Conservation (phyloP, 2,329 filamentous ascomycete genomes). For the Neocatenulostroma microsporum region DNA sequence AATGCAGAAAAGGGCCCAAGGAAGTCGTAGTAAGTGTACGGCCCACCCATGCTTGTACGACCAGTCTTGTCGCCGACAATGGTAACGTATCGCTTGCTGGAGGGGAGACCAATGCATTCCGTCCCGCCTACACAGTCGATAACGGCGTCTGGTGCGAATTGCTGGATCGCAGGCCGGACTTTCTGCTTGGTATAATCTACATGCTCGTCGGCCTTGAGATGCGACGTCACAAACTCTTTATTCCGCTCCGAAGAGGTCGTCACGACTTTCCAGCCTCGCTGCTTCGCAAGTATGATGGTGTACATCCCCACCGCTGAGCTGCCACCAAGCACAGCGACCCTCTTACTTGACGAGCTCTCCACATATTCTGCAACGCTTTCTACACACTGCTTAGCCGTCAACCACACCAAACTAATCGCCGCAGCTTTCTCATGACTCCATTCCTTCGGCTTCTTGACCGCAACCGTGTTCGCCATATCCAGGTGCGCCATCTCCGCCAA, state of each 20-base stretch:
- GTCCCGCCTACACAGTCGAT: conserved; percentile 53
- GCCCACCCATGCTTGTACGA: conserved; percentile 27
- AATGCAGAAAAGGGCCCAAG: conserved; percentile 12
- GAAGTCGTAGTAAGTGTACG: conserved; percentile 25
- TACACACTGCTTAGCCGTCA: conserved; percentile 27
- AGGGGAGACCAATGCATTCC: conserved; percentile 29
- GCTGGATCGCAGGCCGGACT: conserved; percentile 43
- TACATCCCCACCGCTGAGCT: conserved; percentile 28
- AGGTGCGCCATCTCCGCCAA: conserved; percentile 25
- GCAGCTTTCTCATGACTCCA: conserved; percentile 28
- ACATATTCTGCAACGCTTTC: conserved; percentile 23
- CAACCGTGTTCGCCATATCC: conserved; percentile 17
- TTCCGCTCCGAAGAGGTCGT: conserved; percentile 53
- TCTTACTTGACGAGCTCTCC: conserved; percentile 17
- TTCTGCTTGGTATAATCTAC: conserved; percentile 52
- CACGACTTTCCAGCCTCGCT: conserved; percentile 28
- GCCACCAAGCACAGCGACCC: conserved; percentile 27
- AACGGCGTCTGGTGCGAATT: conserved; percentile 46
- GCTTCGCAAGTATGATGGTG: conserved; percentile 25
- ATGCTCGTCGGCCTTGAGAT: conserved; percentile 55
- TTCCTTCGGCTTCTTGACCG: conserved; percentile 22
- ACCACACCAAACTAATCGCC: conserved; percentile 26
- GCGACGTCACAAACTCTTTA: conserved; percentile 45
- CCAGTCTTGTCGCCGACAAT: conserved; percentile 33
- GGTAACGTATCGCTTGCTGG: conserved; percentile 44